Conservation (phyloP, 208 protist species). For the Sergeia podlipaevii region DNA sequence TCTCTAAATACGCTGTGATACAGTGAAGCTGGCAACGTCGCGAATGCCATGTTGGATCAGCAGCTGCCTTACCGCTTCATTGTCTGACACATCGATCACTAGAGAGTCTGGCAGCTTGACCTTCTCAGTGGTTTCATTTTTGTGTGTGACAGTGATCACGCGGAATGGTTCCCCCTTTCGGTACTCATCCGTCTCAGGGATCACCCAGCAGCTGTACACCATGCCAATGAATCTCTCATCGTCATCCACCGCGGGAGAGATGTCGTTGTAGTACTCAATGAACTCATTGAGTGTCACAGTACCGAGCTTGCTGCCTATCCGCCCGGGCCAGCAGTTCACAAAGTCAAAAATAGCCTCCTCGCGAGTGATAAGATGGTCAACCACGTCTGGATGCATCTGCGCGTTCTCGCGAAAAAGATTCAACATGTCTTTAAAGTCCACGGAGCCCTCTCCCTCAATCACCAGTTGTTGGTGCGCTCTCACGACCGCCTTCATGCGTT, state of each 20-base stretch:
- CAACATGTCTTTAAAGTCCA: slow-evolving; percentile 73
- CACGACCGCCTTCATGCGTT: slow-evolving; percentile 55
- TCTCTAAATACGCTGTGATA: background rate
- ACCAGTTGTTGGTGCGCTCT: slow-evolving; percentile 66
- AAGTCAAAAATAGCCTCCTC: slow-evolving; percentile 84
- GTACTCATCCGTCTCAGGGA: slow-evolving; percentile 67
- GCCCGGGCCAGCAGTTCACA: slow-evolving; percentile 69
- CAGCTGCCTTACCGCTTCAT: slow-evolving; percentile 40
- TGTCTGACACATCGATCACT: slow-evolving; percentile 41
- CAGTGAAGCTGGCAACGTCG: slow-evolving; percentile 55
- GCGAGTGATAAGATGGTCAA: slow-evolving; percentile 43
- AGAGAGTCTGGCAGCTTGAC: slow-evolving; percentile 68
- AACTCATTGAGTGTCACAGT: slow-evolving; percentile 81
- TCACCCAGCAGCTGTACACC: slow-evolving; percentile 65
- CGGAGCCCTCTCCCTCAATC: slow-evolving; percentile 72
- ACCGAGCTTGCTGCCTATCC: slow-evolving; percentile 46
- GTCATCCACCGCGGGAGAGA: slow-evolving; percentile 67
- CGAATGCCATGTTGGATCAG: slow-evolving; percentile 61
- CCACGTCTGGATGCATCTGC: slow-evolving; percentile 55
- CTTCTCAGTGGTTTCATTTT: slow-evolving; percentile 49
- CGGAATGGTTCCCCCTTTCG: slow-evolving; percentile 36
- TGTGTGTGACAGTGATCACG: slow-evolving; percentile 54
- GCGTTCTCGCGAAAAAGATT: slow-evolving; percentile 67
- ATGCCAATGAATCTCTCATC: slow-evolving; percentile 82
- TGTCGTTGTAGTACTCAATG: slow-evolving; percentile 89